Evolutionary conservation across 805 yeast genomes (phyloP), one percentile per base, ranked within the genome.

Genomic region (Danielozyma ontarioensis): DNA sequence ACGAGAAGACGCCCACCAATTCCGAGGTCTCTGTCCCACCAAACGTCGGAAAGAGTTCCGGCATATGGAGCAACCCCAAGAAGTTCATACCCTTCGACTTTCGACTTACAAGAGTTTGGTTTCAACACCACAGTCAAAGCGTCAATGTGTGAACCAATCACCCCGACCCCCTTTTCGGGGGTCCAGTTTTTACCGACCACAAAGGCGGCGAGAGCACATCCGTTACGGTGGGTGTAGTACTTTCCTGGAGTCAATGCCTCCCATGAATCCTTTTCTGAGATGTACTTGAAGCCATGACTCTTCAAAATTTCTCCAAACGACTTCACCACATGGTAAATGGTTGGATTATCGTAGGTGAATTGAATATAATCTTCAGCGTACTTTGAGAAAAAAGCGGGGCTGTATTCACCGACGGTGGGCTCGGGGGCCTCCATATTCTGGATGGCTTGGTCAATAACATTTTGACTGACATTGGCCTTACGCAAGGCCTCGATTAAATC

Each of bases 21-120:
- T 29, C 94, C 93, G 39, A 86, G 70, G 55, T 86, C 96, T 54
- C 95, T 74, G 56, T 86, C 95, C 71, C 84, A 77, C 88, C 94
- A 82, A 27, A 75, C 57, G 15, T 68, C 68, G n/a, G 36, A 37
- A 43, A 82, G 56, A 2, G 84, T 80, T 22, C 93, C 93, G 14
- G 86, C 77, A 54, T 86, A 86, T 2, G 90, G 87, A 0, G 95
- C 90, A 25, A 83, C 86, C 4, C 94, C 96, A 19, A 86, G 63
- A 30, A 81, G 59, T 43, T 83, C 85, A 55, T 74, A 86, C 19
- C 94, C 94, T 36, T 83, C 88, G 12, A 79, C 75, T 7, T 68
- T 60, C 5, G 54, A 50, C 50, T 80, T 81, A 39, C 64, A 64
- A 12, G 90, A 80, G 32, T 69, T 63, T 1, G 96, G 95, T 62